phyloP scores from a whole-genome alignment of 2,329 filamentous ascomycete species.

The Trichoderma oligosporum region DNA sequence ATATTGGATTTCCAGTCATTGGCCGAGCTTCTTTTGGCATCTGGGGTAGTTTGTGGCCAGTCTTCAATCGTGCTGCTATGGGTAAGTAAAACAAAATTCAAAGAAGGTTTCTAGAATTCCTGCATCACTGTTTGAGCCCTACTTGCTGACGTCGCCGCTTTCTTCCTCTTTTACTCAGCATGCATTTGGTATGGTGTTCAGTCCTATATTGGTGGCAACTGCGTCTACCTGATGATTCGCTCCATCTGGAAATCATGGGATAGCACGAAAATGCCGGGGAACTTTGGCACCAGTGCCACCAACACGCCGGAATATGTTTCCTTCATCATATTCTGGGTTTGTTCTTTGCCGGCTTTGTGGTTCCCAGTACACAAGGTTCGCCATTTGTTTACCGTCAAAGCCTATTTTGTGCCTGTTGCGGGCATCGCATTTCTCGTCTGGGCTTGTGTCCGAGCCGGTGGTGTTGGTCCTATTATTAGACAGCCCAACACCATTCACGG shows the following conservation, averaged over 20 bases:
- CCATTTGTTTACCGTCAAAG: constrained; percentile 87
- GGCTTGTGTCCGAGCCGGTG: constrained; percentile 76
- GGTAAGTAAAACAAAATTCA: constrained; percentile 34
- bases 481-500: constrained; percentile 62
- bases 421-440: constrained; percentile 84
- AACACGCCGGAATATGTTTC: constrained; percentile 71
- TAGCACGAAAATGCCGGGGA: constrained; percentile 59
- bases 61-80: constrained; percentile 85
- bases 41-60: constrained; percentile 84
- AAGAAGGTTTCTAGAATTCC: no score
- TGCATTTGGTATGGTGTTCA: constrained; percentile 89
- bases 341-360: constrained; percentile 79
- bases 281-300: constrained; percentile 61
- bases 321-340: constrained; percentile 84
- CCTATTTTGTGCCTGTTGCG: constrained; percentile 77
- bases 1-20: constrained; percentile 84
- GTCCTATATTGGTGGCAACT: constrained; percentile 77
- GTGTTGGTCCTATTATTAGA: constrained; percentile 76
- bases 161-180: constrained; percentile 39
- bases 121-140: neutral
- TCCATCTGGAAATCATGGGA: constrained; percentile 73
- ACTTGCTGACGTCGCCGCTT: neutral
- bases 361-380: constrained; percentile 85
- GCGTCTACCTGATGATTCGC: constrained; percentile 84
- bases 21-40: constrained; percentile 77